Evolutionary conservation across 2,329 filamentous ascomycete genomes (phyloP).

Genomic region (Passalora sequoiae): DNA sequence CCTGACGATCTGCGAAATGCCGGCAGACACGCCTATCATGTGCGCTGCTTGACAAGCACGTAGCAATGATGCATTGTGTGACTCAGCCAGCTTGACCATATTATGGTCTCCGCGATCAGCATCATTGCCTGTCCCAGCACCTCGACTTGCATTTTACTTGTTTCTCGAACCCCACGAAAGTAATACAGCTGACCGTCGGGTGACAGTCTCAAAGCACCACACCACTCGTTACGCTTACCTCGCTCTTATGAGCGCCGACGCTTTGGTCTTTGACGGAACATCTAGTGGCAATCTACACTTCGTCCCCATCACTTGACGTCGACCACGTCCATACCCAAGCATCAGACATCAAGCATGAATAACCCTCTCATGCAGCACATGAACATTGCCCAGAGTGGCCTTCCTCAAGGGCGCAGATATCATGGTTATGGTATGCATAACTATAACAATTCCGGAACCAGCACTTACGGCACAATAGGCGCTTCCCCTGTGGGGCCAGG

Average conservation of each 20-base stretch:
- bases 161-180: too few species aligned
- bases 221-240: too few species aligned
- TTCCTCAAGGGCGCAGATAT: slow-evolving; percentile 6
- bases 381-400: slow-evolving; percentile 1
- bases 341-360: background rate
- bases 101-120: too few species aligned
- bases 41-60: too few species aligned
- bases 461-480: slow-evolving; percentile 6
- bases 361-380: slow-evolving; percentile 1
- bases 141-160: too few species aligned
- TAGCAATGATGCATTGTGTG: too few species aligned
- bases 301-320: slow-evolving; percentile 3
- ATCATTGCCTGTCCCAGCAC: too few species aligned
- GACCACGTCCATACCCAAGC: too few species aligned
- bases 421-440: slow-evolving; percentile 4
- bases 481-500: slow-evolving; percentile 12
- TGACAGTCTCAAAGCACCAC: too few species aligned
- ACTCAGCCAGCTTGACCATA: too few species aligned
- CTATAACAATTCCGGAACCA: background rate
- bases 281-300: slow-evolving; percentile 3
- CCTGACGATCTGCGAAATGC: too few species aligned
- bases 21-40: too few species aligned
- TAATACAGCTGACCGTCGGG: background rate
- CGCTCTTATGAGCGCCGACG: background rate
- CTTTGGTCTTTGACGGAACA: background rate